Conservation (phyloP, 495 filamentous ascomycete species). For the Podospora pseudopauciseta region DNA sequence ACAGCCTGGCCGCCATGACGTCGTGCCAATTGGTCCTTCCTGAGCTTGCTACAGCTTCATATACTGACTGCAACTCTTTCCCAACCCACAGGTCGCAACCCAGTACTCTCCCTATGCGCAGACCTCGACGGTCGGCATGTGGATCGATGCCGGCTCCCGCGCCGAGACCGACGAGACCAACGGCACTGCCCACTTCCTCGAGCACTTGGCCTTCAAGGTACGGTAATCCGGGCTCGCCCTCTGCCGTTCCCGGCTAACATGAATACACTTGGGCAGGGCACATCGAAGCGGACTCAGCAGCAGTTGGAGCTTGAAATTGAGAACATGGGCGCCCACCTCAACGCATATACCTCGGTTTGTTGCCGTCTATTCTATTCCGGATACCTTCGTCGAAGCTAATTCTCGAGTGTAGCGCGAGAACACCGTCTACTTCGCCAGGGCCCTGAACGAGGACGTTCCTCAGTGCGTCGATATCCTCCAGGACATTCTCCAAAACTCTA, state of each 20-base stretch:
- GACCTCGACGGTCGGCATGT: conserved; percentile 97
- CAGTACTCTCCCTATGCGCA: conserved; percentile 98
- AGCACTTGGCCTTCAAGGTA: conserved; percentile 99
- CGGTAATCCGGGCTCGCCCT: conserved; percentile 5
- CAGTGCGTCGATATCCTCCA: conserved; percentile 95
- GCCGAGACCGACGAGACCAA: conserved; percentile 98
- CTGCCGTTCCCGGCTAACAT: conserved; percentile 9
- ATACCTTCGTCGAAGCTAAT: conserved; percentile 34
- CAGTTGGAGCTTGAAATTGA: conserved; percentile 99
- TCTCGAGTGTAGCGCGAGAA: conserved; percentile 72
- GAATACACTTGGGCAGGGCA: conserved; percentile 55
- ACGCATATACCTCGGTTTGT: conserved; percentile 98
- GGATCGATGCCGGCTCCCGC: conserved; percentile 98
- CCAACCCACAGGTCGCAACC: conserved; percentile 72
- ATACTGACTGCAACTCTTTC: conserved; percentile 39
- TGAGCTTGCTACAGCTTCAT: conserved; percentile 1
- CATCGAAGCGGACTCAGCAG: conserved; percentile 84
- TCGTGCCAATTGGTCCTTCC: conserved; percentile 30
- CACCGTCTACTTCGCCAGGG: conserved; percentile 99
- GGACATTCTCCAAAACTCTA: conserved; percentile 98
- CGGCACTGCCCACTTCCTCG: conserved; percentile 98
- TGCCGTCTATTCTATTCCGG: conserved; percentile 10
- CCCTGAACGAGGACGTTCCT: conserved; percentile 95
- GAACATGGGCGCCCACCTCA: conserved; percentile 99
- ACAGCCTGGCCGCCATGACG: not conserved